Base-by-base conservation (phyloP, 2,329 filamentous ascomycete genomes). In the Pseudocercospora vitis region DNA sequence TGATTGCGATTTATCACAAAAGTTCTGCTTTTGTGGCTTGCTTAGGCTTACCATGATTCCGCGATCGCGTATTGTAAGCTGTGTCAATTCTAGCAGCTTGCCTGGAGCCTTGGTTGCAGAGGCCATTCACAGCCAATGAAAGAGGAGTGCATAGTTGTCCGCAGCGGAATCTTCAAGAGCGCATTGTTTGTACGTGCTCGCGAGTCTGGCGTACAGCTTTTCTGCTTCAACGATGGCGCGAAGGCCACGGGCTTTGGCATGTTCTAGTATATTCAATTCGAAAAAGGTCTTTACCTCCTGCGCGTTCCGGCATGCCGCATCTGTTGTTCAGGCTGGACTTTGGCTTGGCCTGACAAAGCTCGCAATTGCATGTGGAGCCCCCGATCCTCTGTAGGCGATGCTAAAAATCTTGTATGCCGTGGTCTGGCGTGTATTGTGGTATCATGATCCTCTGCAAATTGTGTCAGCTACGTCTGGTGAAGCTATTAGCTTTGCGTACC, bases 371-470 rank as follows among this genome's bases (percentile, higher is more conserved):
- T 11, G 24, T 6, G 21, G 39, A 49, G 3, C 47, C 31, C 47
- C 47, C 37, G 6, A 6, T 35, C 16, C 39, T 9, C 45, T 33
- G 6, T 14, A 49, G 32, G 11, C 8, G 23, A 31, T 49, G 14
- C 28, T 23, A 9, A n/a, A 39, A 28, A 11, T 9, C 31, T 14
- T n/a, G 12, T 3, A 37, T 14, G 8, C 31, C 14, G 19, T 8
- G n/a, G n/a, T 49, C 18, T 23, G n/a, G 18, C 33, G 11, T 11
- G 19, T 14, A 21, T 6, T 28, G 7, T 9, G 3, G 44, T 59
- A 59, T 49, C 2, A 62, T 58, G 4, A 83, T 57, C 62, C 83
- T 14, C 33, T 37, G 12, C 33, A 3, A 16, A 8, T 14, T 3
- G 16, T 37, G n/a, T n/a, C n/a, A n/a, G n/a, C n/a, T n/a, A n/a